phyloP scores from a whole-genome alignment of 1,139 yeast species.

The Diutina siamensis region DNA sequence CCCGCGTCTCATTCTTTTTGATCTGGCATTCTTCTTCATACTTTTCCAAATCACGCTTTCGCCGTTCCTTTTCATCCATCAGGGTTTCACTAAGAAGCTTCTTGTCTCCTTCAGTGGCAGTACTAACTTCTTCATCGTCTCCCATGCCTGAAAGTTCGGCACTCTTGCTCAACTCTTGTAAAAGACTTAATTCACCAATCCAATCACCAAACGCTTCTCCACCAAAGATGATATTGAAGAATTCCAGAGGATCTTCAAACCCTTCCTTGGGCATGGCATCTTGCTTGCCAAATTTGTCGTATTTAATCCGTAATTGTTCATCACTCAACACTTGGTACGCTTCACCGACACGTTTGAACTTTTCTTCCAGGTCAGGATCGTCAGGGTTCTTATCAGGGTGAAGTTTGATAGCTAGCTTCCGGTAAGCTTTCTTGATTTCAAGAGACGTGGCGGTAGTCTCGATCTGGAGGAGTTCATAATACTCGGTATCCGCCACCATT shows the following conservation, averaged over 20 bases:
- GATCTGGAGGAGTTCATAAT: slow-evolving; percentile 72
- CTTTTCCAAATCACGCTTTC: slow-evolving; percentile 52
- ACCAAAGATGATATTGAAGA: slow-evolving; percentile 59
- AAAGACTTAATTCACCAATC: slow-evolving; percentile 84
- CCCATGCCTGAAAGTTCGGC: slow-evolving; percentile 43
- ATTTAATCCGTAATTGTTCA: not conserved
- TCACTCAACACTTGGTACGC: slow-evolving; percentile 6
- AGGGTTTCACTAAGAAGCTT: not conserved
- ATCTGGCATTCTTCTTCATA: slow-evolving; percentile 23
- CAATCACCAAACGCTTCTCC: slow-evolving; percentile 56
- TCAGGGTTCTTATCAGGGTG: slow-evolving; percentile 97
- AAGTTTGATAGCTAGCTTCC: slow-evolving; percentile 75
- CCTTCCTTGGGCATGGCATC: slow-evolving; percentile 56
- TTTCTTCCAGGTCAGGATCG: slow-evolving; percentile 65
- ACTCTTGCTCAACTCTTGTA: slow-evolving; percentile 69
- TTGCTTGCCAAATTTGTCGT: slow-evolving; percentile 6
- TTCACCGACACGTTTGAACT: slow-evolving; percentile 44
- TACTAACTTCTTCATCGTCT: slow-evolving; percentile 21
- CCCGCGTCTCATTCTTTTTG: slow-evolving; percentile 14
- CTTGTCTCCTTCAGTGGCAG: slow-evolving; percentile 12
- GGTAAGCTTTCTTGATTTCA: slow-evolving; percentile 87
- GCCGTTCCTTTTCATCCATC: slow-evolving; percentile 21
- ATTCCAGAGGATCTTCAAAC: slow-evolving; percentile 56
- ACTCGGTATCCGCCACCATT: slow-evolving; percentile 91
- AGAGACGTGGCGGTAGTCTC: slow-evolving; percentile 60